Base-by-base conservation (phyloP, 768 basidiomycete genomes). In the Russula emetica region DNA sequence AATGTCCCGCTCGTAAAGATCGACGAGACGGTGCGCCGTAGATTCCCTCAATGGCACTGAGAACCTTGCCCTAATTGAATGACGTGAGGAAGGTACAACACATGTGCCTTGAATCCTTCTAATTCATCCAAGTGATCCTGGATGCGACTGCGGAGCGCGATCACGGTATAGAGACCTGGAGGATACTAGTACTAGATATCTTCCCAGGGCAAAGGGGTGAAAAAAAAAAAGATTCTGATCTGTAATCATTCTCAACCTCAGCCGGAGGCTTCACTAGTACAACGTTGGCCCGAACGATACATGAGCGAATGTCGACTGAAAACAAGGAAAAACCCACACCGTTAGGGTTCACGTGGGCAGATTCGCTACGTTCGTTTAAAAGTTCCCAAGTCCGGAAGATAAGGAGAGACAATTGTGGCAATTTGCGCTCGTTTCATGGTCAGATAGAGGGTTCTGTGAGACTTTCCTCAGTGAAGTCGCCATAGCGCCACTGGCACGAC, bases 391-490 rank as follows among this genome's bases (percentile, higher is more conserved):
- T 40, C 14, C 38, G 38, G 38, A 2, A 28, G 8, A 22, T 16
- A 3, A 18, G 51, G 9, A 26, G 51, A 22, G 20, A 28, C 22
- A 28, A 5, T 32, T 30, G 26, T 49, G 28, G n/a, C 26, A 30
- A 50, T 13, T 7, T 6, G 44, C 3, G 16, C n/a, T 55, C 45
- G 44, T 30, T 30, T 14, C 28, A 60, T 22, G 22, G 53, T 49
- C 45, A 28, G 24, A 50, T 20, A 8, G 24, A 42, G 4, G 4
- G 30, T 44, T 24, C 30, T 50, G n/a, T 36, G 53, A 50, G 47
- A 60, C 54, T 10, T 28, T 64, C 30, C 47, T 60, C 13, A 60
- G 63, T 5, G 53, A 13, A 42, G 52, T 55, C 30, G 58, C 47
- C 63, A 64, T 55, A 7, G 47, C 22, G 36, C 54, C 30, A 32